Evolutionary conservation across 2,329 filamentous ascomycete genomes (phyloP), one percentile per base, ranked within the genome.

Genomic region (Phialophora tarda): DNA sequence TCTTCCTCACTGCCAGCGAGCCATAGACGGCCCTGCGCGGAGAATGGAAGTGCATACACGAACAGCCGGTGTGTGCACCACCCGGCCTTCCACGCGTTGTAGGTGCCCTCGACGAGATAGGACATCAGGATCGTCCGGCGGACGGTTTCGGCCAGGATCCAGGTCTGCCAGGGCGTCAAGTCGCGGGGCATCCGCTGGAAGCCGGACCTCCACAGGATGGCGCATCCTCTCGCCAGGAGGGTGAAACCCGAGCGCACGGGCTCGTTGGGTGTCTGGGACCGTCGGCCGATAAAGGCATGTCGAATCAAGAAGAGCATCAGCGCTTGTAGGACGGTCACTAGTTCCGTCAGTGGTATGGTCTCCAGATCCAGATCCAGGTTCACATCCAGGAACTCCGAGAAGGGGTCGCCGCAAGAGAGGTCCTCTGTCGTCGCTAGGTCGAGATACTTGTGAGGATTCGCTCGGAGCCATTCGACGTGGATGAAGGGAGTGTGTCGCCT

Each of bases 41-140:
- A n/a, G 38, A 64, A 64, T 8, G 62, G 62, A 32, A 64, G 62
- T 10, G 62, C 62, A 21, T 60, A 24, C 26, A 64, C 51, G 48
- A 64, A 56, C 4, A 60, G n/a, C n/a, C 47, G 21, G 23, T 64
- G 62, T 8, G 38, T 54, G 28, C 57, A 64, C 17, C 26, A 60
- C 10, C 62, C 62, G 21, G 21, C 30, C 10, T 12, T n/a, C 62
- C 56, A 56, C 6, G 41, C 50, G 21, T 26, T 17, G 26, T 64
- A 64, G 2, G 47, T 28, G 5, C 56, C 62, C 47, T 60, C 26
- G 11, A 64, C n/a, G 14, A 64, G 48, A 48, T 34, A 60, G 10
- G 30, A 41, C 56, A 60, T 60, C 17, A 60, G 50, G 4, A 64
- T 56, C n/a, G 48, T 48, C 14, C 62, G 56, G 24, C 62, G 62